A percentile compares a stretch with the other conserved stretches of the same genome.
Evolutionary conservation across 192 early-diverging fungal species (phyloP).

Genomic region (Rhizoclosmatium sp.): DNA sequence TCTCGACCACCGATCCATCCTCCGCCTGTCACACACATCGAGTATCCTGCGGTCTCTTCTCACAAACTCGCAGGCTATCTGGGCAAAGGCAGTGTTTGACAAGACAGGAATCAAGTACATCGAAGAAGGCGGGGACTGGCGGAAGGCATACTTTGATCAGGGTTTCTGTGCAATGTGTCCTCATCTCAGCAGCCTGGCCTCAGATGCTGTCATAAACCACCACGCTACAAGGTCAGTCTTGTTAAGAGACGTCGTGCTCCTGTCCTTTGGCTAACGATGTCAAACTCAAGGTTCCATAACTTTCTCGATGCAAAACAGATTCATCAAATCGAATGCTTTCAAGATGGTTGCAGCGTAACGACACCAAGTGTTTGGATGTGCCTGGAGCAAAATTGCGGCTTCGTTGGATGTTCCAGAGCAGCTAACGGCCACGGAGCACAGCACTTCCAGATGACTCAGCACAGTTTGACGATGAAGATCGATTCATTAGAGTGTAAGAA

Average conservation of each 20-base stretch:
- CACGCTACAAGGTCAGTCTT: neutral
- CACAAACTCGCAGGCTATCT: neutral
- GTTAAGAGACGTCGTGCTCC: neutral
- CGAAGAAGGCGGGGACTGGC: constrained; percentile 1
- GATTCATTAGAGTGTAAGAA: neutral
- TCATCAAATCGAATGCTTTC: too few relatives aligned
- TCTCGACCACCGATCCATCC: neutral
- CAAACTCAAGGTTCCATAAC: too few relatives aligned
- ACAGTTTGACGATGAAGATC: neutral
- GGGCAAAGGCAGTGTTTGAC: neutral
- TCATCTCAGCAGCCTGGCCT: neutral
- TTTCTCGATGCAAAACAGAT: too few relatives aligned
- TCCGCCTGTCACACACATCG: neutral
- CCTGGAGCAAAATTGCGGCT: neutral
- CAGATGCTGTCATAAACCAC: neutral
- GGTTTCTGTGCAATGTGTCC: neutral
- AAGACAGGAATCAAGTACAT: constrained; percentile 1
- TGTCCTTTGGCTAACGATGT: too few relatives aligned
- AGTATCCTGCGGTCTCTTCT: neutral
- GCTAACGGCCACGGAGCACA: neutral
- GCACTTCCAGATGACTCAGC: neutral
- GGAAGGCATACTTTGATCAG: neutral
- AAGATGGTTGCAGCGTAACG: neutral
- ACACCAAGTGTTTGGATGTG: neutral
- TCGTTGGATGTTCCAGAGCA: neutral